Base-by-base conservation (phyloP, 768 basidiomycete species). In the Jaapia argillacea region DNA sequence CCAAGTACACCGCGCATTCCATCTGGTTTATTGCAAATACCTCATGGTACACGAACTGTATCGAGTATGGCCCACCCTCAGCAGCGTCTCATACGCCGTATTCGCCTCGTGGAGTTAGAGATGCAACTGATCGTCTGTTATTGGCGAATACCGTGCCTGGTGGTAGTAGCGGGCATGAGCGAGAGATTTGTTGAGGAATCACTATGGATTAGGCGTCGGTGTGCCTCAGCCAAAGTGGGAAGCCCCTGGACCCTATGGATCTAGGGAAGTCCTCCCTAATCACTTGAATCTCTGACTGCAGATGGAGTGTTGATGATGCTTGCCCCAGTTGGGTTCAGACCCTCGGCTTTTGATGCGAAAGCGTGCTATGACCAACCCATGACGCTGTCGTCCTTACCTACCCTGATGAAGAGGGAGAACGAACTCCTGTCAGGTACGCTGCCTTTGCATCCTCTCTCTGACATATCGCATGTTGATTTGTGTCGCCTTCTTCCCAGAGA, bases 331-430 rank as follows among this genome's bases (percentile, higher is more conserved):
- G 18, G 20, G 3, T 12, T n/a, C 50, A 90, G 89, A 92, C 60
- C 90, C 89, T 60, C 77, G 16, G 78, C 76, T 5, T 92, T 92
- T 54, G 85, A 92, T 52, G 79, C 89, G 7, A 83, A 80, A 57
- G 69, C 76, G 10, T 92, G 90, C 51, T 92, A 91, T 49, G 83
- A 88, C 51, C 85, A 88, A 50, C 59, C 92, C 5, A 88, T 92
- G 44, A 88, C 85, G 0, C 86, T 85, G 0, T 75, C 85, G 2
- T 80, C 85, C 4, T 65, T 92, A 24, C 75, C 79, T 1, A 67
- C 71, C 4, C 67, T 96, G 4, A 64, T 96, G 7, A 87, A 80
- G 61, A 70, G 73, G 42, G 86, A 91, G 62, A 91, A 88, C 44
- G 89, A 93, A 38, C 69, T 94, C 6, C 60, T 89, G 13, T 70